Base-by-base conservation (phyloP, 805 yeast genomes). In the Ogataea henricii region DNA sequence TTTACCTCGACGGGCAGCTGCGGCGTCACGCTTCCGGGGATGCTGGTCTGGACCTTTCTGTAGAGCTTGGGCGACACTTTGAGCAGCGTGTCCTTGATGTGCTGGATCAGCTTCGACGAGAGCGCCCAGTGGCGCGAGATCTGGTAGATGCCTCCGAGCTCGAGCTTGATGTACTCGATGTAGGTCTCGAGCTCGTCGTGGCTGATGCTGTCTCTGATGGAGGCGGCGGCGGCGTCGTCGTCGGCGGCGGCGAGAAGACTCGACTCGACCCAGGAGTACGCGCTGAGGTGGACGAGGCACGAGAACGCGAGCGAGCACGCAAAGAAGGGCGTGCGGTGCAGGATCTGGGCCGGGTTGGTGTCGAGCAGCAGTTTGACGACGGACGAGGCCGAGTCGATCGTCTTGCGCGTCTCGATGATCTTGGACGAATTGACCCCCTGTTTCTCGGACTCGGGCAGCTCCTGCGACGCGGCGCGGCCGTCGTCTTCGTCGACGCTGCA, bases 241-340 rank as follows among this genome's bases (percentile, higher is more conserved):
- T 49, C 53, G 13, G 56, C 35, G 6, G 56, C 35, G 6, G 55
- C 45, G 6, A 46, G 43, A 16, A 67, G 46, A 35, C 70, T 64
- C 10, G 75, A 71, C 20, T 77, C 76, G 4, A 74, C 71, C 83
- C 83, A 78, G 2, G 78, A 65, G 53, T 74, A 78, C 0, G 82
- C 78, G 46, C 80, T 77, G 10, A 77, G 55, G 59, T 78, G 82
- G 13, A 78, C 79, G 33, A 78, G 58, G 6, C 77, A 71, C 0
- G 81, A 74, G 58, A 78, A 76, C 4, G 83, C 83, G 40, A 78
- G 60, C 0, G 81, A 74, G 53, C 83, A 78, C 0, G 81, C 81
- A 57, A 69, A 69, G 45, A 78, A 63, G 3, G 82, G 82, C 0
- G 82, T 77, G 55, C 83, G 63, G 32, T 70, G 67, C 9, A 66